A percentile compares a stretch with the other conserved stretches of the same genome.
Evolutionary conservation across 768 basidiomycete genomes (phyloP).

Genomic region (Rossbeevera mucosa): DNA sequence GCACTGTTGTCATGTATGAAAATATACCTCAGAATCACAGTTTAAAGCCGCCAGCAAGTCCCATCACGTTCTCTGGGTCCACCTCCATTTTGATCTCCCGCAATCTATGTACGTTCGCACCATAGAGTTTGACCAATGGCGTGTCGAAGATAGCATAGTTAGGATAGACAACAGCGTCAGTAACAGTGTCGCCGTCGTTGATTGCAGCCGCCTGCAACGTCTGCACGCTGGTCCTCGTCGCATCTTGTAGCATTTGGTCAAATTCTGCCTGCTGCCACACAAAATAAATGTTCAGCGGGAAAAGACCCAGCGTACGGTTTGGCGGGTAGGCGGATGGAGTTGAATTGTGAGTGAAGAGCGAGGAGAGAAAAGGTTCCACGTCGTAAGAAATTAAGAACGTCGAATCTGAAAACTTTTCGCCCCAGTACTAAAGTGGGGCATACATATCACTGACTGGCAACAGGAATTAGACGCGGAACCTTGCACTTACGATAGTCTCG

Average conservation of each 20-base stretch:
- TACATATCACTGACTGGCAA: background rate
- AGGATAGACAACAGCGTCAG: slow-evolving; percentile 39
- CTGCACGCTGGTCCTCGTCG: slow-evolving; percentile 33
- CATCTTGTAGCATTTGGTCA: slow-evolving; percentile 28
- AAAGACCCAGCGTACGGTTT: slow-evolving; percentile 29
- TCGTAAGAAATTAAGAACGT: slow-evolving; percentile 2
- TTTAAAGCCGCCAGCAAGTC: slow-evolving; percentile 57
- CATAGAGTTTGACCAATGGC: slow-evolving; percentile 45
- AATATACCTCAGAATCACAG: slow-evolving; percentile 12
- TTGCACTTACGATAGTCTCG: slow-evolving; percentile 7
- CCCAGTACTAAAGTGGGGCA: slow-evolving; percentile 11
- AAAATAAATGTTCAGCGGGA: slow-evolving; percentile 46
- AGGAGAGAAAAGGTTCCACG: slow-evolving; percentile 49
- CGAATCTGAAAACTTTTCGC: background rate
- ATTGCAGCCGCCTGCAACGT: slow-evolving; percentile 37
- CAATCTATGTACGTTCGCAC: slow-evolving; percentile 35
- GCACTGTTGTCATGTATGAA: background rate
- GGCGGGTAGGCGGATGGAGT: slow-evolving; percentile 44
- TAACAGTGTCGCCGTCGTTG: slow-evolving; percentile 31
- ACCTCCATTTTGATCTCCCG: slow-evolving; percentile 37
- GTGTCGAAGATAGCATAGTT: slow-evolving; percentile 57
- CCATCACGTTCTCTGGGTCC: slow-evolving; percentile 58
- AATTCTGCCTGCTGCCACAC: background rate
- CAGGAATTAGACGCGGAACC: background rate
- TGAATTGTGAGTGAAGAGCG: slow-evolving; percentile 34